A percentile compares a stretch with the other conserved stretches of the same genome.
Evolutionary conservation across 2,329 filamentous ascomycete genomes (phyloP).

Genomic region (Verticillium longisporum): DNA sequence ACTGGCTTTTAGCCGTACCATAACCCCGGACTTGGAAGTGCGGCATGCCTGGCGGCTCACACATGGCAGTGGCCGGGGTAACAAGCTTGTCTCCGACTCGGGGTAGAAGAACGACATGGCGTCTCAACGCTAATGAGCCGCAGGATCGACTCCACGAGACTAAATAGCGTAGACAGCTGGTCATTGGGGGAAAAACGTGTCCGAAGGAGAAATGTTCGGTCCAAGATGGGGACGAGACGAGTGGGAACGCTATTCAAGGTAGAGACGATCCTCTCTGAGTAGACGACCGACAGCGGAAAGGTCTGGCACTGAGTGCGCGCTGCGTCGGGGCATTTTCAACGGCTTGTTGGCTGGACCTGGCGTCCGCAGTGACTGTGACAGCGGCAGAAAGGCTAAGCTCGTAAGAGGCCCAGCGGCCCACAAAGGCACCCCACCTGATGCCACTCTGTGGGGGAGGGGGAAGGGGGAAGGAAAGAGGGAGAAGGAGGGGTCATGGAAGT

Average conservation of each 20-base stretch:
- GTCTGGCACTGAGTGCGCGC: neutral
- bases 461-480: neutral
- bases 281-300: neutral
- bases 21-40: neutral
- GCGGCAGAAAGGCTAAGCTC: neutral
- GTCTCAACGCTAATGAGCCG: neutral
- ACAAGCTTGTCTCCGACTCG: neutral
- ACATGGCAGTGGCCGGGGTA: neutral
- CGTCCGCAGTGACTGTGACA: neutral
- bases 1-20: neutral
- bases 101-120: neutral
- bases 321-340: neutral
- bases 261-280: neutral
- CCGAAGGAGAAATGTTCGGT: neutral
- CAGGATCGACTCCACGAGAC: neutral
- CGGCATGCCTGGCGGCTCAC: neutral
- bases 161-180: neutral
- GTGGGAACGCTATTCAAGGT: neutral
- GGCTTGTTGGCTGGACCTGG: neutral
- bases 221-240: neutral
- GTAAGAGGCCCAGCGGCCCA: neutral
- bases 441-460: neutral
- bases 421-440: no score
- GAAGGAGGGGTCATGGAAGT: neutral
- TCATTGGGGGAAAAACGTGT: neutral